Conservation (phyloP, 1,284 basidiomycete species). For the Rhodotorula sp. region DNA sequence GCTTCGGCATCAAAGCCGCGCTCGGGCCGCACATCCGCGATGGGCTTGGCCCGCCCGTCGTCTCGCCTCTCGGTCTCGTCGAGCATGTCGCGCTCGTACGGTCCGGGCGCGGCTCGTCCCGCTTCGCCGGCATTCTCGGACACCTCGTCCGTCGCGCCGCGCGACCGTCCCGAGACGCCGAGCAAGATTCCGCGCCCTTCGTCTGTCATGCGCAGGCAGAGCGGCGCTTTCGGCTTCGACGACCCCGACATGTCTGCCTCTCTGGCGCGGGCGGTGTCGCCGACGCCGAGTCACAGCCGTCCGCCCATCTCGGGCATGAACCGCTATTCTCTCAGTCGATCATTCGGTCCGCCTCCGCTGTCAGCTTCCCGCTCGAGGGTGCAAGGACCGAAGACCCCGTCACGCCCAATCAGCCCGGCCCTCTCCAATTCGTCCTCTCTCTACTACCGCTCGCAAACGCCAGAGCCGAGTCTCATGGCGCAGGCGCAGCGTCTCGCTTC, state of each 20-base stretch:
- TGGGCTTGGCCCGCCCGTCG: background rate
- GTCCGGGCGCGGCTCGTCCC: background rate
- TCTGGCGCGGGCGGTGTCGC: conserved; percentile 66
- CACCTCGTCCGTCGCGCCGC: conserved; percentile 15
- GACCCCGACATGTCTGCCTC: conserved; percentile 52
- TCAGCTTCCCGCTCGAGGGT: conserved; percentile 1
- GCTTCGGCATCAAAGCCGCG: background rate
- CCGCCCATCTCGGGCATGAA: background rate
- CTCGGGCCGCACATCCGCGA: background rate
- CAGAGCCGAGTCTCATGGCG: conserved; percentile 35
- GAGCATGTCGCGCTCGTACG: conserved; percentile 17
- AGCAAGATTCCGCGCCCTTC: conserved; percentile 41
- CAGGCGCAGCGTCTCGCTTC: conserved; percentile 19
- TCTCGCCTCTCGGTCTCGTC: conserved; percentile 19
- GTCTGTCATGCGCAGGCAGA: conserved; percentile 16
- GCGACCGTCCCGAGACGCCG: conserved; percentile 41
- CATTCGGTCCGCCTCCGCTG: conserved; percentile 6
- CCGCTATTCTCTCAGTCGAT: conserved; percentile 17
- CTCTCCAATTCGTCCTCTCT: conserved; percentile 14
- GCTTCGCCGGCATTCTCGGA: conserved; percentile 42
- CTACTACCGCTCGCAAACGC: conserved; percentile 22
- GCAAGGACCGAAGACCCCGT: conserved; percentile 1
- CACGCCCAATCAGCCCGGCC: conserved; percentile 13
- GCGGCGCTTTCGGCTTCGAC: conserved; percentile 25
- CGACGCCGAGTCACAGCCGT: conserved; percentile 53